These are phyloP conservation scores for Agrocybe praecox DNA, from an alignment of 768 basidiomycete genomes.

Conservation along the genomic window DNA sequence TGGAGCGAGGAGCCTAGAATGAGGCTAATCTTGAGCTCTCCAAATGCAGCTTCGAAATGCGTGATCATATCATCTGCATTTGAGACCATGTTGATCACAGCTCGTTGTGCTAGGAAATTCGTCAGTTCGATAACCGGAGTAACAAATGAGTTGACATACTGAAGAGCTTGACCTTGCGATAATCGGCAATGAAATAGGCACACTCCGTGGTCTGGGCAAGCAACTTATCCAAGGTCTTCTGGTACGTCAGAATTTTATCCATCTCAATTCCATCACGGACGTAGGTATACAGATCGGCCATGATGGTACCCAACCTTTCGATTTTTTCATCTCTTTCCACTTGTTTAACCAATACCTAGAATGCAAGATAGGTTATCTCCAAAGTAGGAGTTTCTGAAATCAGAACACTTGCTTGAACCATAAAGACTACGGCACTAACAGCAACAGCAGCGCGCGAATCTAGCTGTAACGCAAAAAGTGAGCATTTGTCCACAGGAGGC, in stretches of 20 bases:
- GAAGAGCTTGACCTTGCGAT: neutral
- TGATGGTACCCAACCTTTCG: neutral
- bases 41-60: slow-evolving; percentile 4
- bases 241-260: neutral
- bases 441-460: neutral
- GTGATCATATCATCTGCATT: slow-evolving; percentile 9
- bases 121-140: neutral
- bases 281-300: slow-evolving; percentile 1
- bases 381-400: neutral
- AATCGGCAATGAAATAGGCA: slow-evolving; percentile 6
- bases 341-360: neutral
- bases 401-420: neutral
- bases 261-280: slow-evolving; percentile 1
- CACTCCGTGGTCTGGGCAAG: slow-evolving; percentile 1
- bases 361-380: neutral
- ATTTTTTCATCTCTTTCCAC: slow-evolving; percentile 2
- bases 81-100: slow-evolving; percentile 6
- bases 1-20: slow-evolving; percentile 9
- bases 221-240: neutral
- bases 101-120: slow-evolving; percentile 3
- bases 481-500: neutral
- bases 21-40: slow-evolving; percentile 9
- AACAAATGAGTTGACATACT: neutral
- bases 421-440: slow-evolving; percentile 4
- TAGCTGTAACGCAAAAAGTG: neutral